Conservation (phyloP, 2,329 filamentous ascomycete genomes). For the Orbilia javanica region DNA sequence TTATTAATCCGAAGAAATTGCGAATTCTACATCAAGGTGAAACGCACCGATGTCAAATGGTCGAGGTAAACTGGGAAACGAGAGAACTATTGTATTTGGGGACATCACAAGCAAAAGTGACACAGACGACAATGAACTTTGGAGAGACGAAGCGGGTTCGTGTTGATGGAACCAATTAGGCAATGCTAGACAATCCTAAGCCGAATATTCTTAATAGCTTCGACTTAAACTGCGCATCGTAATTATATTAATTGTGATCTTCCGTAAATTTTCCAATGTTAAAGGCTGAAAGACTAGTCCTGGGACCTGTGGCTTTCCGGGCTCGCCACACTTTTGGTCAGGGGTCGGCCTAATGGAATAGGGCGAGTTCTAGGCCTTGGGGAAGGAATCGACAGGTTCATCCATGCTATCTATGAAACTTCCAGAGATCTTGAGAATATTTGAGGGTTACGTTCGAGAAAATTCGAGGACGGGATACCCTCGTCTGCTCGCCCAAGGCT, state of each 20-base stretch:
- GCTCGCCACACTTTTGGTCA: slow-evolving; percentile 37
- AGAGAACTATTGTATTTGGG: not conserved
- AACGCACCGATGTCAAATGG: slow-evolving; percentile 53
- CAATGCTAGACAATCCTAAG: slow-evolving; percentile 43
- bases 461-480: slow-evolving; percentile 24
- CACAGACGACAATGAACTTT: slow-evolving; percentile 1
- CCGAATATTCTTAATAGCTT: slow-evolving; percentile 34
- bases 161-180: slow-evolving; percentile 48
- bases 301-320: slow-evolving; percentile 33
- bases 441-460: slow-evolving; percentile 23
- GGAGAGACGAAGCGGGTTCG: slow-evolving; percentile 16
- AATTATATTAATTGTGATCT: slow-evolving; percentile 38
- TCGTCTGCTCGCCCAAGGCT: not conserved
- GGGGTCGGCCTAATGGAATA: slow-evolving; percentile 10
- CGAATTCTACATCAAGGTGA: slow-evolving; percentile 52
- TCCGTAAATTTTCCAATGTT: slow-evolving; percentile 44
- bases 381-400: slow-evolving; percentile 12
- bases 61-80: slow-evolving; percentile 1
- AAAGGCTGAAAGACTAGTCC: not conserved
- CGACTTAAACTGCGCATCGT: slow-evolving; percentile 43
- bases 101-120: not conserved
- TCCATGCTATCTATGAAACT: slow-evolving; percentile 13
- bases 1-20: slow-evolving; percentile 58
- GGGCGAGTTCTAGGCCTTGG: slow-evolving; percentile 9
- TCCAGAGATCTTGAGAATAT: not conserved